Conservation (phyloP, 140 eudicot species). For the Cichorium intybus region DNA sequence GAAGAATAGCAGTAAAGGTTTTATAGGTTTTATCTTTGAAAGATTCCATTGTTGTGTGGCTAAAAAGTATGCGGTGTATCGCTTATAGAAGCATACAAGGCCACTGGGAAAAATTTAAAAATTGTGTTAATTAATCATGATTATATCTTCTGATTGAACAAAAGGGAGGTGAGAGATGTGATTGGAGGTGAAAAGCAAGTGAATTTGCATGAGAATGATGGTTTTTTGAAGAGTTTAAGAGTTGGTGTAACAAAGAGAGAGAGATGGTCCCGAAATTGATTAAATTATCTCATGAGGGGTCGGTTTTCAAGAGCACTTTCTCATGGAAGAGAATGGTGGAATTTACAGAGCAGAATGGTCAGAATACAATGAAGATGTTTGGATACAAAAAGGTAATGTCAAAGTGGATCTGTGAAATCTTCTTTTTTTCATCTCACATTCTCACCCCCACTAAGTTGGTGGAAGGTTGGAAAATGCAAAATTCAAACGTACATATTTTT, state of each 20-base stretch:
- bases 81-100: constrained; percentile 13
- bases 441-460: constrained; percentile 39
- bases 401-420: constrained; percentile 38
- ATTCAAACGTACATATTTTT: neutral
- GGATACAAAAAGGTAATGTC: constrained; percentile 37
- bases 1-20: constrained; percentile 29
- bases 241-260: constrained; percentile 39
- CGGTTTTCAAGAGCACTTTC: constrained; percentile 14
- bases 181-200: constrained; percentile 28
- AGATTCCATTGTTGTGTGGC: constrained; percentile 32
- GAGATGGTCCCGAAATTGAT: constrained; percentile 31
- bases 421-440: constrained; percentile 23
- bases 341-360: constrained; percentile 34
- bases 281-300: constrained; percentile 32
- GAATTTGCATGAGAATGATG: constrained; percentile 47
- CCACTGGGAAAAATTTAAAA: constrained; percentile 20
- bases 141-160: constrained; percentile 25
- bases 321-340: constrained; percentile 26
- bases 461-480: constrained; percentile 1
- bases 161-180: constrained; percentile 21
- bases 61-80: constrained; percentile 35
- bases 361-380: constrained; percentile 33
- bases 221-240: constrained; percentile 32
- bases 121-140: constrained; percentile 22
- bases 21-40: constrained; percentile 27